These are phyloP conservation scores for Chiua sp. DNA, from an alignment of 1,284 basidiomycete genomes.

Conservation along the genomic window DNA sequence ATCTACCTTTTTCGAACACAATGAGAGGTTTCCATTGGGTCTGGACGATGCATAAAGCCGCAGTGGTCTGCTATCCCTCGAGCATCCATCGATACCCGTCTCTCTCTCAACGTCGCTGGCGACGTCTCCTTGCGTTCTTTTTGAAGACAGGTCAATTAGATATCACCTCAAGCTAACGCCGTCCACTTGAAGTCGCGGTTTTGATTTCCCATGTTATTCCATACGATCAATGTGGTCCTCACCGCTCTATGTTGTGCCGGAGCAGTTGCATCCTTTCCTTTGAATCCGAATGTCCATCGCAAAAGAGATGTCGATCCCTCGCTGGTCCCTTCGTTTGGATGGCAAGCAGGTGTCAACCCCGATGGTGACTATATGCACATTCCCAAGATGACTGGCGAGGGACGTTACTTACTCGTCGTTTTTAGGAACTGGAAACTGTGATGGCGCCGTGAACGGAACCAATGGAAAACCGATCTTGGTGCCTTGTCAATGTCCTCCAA, in stretches of 20 bases:
- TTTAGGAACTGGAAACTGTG: conserved; percentile 54
- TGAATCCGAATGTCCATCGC: conserved; percentile 36
- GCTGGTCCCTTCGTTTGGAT: conserved; percentile 61
- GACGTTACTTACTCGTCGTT: not conserved
- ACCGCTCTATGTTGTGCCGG: conserved; percentile 11
- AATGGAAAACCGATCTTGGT: conserved; percentile 59
- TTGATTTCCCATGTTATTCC: conserved; percentile 10
- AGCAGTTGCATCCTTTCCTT: conserved; percentile 11
- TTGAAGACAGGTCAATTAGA: not conserved
- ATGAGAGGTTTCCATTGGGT: not conserved
- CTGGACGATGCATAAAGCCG: conserved; percentile 5
- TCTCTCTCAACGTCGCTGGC: conserved; percentile 22
- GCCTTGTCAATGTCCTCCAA: conserved; percentile 67
- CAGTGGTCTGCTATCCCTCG: not conserved
- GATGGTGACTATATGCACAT: conserved; percentile 42
- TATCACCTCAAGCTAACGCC: not conserved
- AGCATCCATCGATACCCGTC: conserved; percentile 12
- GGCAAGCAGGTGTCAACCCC: conserved; percentile 54
- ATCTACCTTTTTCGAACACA: conserved; percentile 19
- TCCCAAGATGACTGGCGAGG: not conserved
- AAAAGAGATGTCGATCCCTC: conserved; percentile 53
- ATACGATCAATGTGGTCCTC: conserved; percentile 1
- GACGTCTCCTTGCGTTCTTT: conserved; percentile 13
- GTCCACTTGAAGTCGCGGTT: not conserved
- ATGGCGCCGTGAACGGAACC: conserved; percentile 57